Percentiles rank a stretch among this genome's conserved stretches.
phyloP scores from a whole-genome alignment of 2,329 filamentous ascomycete species.

The Alternaria novae-zelandiae region DNA sequence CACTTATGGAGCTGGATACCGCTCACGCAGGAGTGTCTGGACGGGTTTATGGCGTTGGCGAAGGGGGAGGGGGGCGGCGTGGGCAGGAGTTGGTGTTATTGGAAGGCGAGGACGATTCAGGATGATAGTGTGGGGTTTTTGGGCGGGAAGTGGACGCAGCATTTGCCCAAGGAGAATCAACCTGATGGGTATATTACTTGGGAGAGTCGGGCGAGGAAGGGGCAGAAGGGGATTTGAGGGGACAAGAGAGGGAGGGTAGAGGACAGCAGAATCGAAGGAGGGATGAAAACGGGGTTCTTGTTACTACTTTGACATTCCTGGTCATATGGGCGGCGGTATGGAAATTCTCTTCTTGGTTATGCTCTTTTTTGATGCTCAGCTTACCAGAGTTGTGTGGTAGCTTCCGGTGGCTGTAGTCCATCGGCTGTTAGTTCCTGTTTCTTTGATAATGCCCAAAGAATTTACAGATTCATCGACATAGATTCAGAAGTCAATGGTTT shows the following conservation, averaged over 20 bases:
- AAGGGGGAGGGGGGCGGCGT: neutral
- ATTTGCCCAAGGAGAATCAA: neutral
- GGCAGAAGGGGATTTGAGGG: neutral
- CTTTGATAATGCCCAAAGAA: neutral
- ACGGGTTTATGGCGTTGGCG: neutral
- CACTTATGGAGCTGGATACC: neutral
- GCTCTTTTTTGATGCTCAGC: neutral
- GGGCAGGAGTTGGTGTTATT: neutral
- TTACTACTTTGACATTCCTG: neutral
- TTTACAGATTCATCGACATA: neutral
- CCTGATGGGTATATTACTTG: neutral
- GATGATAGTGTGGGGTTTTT: neutral
- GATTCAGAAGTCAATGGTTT: neutral
- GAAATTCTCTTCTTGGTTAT: neutral
- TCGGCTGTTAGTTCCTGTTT: neutral
- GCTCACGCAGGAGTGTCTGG: neutral
- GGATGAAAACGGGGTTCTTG: neutral
- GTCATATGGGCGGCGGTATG: neutral
- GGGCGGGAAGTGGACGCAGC: neutral
- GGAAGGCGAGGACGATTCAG: neutral
- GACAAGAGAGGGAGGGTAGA: no score
- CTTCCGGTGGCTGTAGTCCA: neutral
- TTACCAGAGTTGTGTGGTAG: neutral
- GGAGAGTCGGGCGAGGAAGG: conserved; percentile 5
- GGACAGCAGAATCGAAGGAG: no score